These are phyloP conservation scores for Musa acuminata DNA, from an alignment of 176 grass and related monocot genomes.

Conservation along the genomic window DNA sequence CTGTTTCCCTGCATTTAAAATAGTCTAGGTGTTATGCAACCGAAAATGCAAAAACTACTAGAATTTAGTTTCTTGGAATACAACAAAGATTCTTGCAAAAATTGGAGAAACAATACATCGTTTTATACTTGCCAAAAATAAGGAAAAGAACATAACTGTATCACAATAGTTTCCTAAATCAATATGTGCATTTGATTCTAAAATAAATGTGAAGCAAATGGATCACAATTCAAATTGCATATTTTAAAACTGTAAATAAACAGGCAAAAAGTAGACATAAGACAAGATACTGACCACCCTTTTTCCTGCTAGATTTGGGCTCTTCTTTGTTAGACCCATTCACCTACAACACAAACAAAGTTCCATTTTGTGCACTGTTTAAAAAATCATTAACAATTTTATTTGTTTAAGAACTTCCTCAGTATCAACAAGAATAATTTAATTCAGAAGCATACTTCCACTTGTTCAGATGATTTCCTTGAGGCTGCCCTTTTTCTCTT, in stretches of 20 bases:
- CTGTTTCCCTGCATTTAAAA: conserved; percentile 7
- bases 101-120: not conserved
- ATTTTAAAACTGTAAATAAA: not conserved
- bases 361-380: not conserved
- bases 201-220: not conserved
- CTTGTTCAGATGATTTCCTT: conserved; percentile 24
- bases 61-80: not conserved
- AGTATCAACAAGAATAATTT: not conserved
- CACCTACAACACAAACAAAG: conserved; percentile 19
- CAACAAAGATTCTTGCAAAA: not conserved
- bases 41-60: not conserved
- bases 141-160: not conserved
- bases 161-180: not conserved
- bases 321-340: conserved; percentile 23
- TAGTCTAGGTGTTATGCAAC: not conserved
- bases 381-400: not conserved
- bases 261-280: too few species aligned
- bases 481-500: conserved; percentile 31
- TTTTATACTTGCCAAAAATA: not conserved
- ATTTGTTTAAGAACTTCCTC: not conserved
- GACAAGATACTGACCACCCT: conserved; percentile 37
- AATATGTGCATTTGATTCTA: not conserved
- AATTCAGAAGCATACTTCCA: conserved; percentile 10
- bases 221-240: not conserved
- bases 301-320: conserved; percentile 31